phyloP scores from a whole-genome alignment of 768 basidiomycete species.

The Dentipellis sp. region DNA sequence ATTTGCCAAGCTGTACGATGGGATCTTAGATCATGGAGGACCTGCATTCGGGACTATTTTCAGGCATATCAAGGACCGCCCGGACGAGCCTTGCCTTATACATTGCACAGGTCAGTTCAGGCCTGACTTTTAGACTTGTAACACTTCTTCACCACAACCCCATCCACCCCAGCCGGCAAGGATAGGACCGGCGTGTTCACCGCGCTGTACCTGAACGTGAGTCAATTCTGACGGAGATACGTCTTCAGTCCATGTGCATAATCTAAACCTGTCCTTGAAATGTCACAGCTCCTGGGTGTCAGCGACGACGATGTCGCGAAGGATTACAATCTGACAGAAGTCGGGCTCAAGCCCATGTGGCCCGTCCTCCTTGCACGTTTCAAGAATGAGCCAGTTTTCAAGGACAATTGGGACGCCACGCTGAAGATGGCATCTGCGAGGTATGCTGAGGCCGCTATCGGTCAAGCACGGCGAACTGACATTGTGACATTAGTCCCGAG shows the following conservation, averaged over 20 bases:
- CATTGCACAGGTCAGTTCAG: slow-evolving; percentile 33
- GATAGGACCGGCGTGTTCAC: background rate
- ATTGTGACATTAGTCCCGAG: background rate
- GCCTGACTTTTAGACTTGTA: too few relatives aligned
- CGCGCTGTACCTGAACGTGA: background rate
- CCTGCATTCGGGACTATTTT: slow-evolving; percentile 22
- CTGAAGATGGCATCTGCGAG: slow-evolving; percentile 9
- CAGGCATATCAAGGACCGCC: slow-evolving; percentile 27
- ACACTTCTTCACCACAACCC: background rate
- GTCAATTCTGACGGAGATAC: background rate
- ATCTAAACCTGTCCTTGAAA: background rate
- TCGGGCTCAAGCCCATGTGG: slow-evolving; percentile 11
- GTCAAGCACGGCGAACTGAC: background rate
- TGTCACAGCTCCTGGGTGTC: slow-evolving; percentile 14
- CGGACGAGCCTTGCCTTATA: slow-evolving; percentile 29
- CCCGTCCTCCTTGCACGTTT: slow-evolving; percentile 6
- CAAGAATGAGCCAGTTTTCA: slow-evolving; percentile 6
- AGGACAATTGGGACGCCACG: slow-evolving; percentile 5
- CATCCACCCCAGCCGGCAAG: background rate
- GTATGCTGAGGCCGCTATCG: background rate
- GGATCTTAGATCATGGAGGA: background rate
- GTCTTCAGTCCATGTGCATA: background rate
- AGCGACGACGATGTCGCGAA: slow-evolving; percentile 14
- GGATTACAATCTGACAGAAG: slow-evolving; percentile 15
- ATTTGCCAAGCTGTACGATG: background rate